These are phyloP conservation scores for Saccharomycopsis hybrid DNA, from an alignment of 1,139 yeast species.

Conservation along the genomic window DNA sequence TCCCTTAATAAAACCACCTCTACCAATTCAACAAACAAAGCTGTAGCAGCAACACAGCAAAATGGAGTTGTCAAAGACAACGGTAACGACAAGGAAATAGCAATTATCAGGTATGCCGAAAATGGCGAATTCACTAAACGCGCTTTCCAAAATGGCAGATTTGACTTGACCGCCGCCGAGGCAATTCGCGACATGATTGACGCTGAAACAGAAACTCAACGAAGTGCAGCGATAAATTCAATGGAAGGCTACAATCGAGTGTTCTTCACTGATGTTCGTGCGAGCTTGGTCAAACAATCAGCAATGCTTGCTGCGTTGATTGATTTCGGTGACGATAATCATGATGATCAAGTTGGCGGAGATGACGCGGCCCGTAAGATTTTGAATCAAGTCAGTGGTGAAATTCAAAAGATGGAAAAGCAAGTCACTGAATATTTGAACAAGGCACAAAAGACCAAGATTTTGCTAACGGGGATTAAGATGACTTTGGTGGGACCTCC, in stretches of 20 bases:
- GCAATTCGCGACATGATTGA: conserved; percentile 85
- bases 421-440: conserved; percentile 42
- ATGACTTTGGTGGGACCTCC: conserved; percentile 84
- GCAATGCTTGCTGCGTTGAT: conserved; percentile 82
- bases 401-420: conserved; percentile 44
- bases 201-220: conserved; percentile 89
- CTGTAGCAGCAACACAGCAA: background rate
- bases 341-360: conserved; percentile 50
- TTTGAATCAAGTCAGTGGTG: conserved; percentile 27
- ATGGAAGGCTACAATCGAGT: conserved; percentile 61
- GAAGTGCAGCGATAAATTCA: conserved; percentile 66
- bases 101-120: conserved; percentile 70
- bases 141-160: conserved; percentile 67
- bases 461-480: conserved; percentile 67
- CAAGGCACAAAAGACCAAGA: conserved; percentile 52
- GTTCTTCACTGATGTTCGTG: conserved; percentile 62
- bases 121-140: conserved; percentile 88
- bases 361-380: background rate
- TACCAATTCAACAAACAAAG: background rate
- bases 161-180: conserved; percentile 77
- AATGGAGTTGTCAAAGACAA: background rate
- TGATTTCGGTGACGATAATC: conserved; percentile 95
- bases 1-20: conserved; percentile 38
- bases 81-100: conserved; percentile 21
- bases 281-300: conserved; percentile 52